phyloP scores from a whole-genome alignment of 768 basidiomycete genomes.

The Boletellus emodensis region DNA sequence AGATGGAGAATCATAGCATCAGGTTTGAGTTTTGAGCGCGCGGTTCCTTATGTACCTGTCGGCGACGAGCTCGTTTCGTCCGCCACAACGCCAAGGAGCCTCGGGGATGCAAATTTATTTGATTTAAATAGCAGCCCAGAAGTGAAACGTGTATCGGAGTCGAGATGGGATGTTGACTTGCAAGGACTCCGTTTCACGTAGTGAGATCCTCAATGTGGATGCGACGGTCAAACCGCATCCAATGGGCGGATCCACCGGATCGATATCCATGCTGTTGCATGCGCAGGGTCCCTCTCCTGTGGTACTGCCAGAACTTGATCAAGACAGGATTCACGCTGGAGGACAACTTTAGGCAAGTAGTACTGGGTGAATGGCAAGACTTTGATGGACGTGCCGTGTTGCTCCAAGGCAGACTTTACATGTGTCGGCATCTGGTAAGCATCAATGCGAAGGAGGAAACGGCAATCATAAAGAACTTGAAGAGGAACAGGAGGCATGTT shows the following conservation, averaged over 20 bases:
- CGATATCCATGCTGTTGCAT: constrained; percentile 37
- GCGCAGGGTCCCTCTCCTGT: constrained; percentile 5
- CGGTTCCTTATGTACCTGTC: too few species aligned
- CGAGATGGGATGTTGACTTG: too few species aligned
- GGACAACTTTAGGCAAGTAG: constrained; percentile 47
- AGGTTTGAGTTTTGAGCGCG: constrained; percentile 55
- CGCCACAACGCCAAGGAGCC: too few species aligned
- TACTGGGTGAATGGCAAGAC: constrained; percentile 41
- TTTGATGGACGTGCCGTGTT: constrained; percentile 26
- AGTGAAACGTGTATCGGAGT: too few species aligned
- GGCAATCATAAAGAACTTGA: constrained; percentile 58
- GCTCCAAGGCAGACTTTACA: constrained; percentile 30
- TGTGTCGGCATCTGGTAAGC: constrained; percentile 39
- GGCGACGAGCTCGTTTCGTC: too few species aligned
- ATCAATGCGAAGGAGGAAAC: constrained; percentile 54
- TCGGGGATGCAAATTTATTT: neutral
- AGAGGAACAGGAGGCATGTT: constrained; percentile 9
- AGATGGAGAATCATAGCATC: constrained; percentile 85
- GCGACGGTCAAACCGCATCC: constrained; percentile 22
- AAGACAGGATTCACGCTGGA: constrained; percentile 14
- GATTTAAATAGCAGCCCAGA: neutral
- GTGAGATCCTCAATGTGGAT: neutral
- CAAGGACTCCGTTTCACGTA: too few species aligned
- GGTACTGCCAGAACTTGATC: constrained; percentile 24
- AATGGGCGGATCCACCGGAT: constrained; percentile 41